Base-by-base conservation (phyloP, 805 yeast genomes). In the Lachancea thermotolerans region DNA sequence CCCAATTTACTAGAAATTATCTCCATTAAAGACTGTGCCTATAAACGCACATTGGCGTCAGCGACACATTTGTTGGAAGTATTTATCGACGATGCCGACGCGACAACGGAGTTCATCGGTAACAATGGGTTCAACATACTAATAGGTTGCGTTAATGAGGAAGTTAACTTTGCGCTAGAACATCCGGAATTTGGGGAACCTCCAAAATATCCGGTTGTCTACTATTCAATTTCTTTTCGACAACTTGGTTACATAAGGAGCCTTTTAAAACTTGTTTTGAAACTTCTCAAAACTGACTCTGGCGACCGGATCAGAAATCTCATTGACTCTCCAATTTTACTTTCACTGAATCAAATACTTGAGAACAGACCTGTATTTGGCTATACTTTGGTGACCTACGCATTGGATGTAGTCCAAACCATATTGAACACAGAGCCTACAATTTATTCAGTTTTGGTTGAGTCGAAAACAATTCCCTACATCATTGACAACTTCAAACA, bases 361-460 rank as follows among this genome's bases (percentile, higher is more conserved):
- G 55, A 60, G 11, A 69, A 85, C 53, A 78, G 84, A 1, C 51
- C 62, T 0, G 62, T 76, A 0, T 86, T 88, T 68, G 96, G 96
- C 0, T 77, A 79, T 34, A 72, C 78, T 12, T 63, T 86, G 11
- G 61, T 85, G 11, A 70, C 85, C 0, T 69, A 77, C 17, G 74
- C 85, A 0, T 60, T 90, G 32, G 82, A 79, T 49, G 75, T 82
- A 10, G 72, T 88, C 16, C 75, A 82, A 35, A 74, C 75, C 10
- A 85, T 88, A 48, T 79, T 90, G 27, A 91, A 90, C 59, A 85
- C 83, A 52, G 97, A 91, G 56, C 96, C 97, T 8, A 88, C 96
- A 0, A 86, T 95, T 3, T 90, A 75, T 56, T 74, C 84, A 2
- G 81, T 90, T 35, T 70, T 90, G 52, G 81, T 78, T 35, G 98